Percentiles rank a stretch among this genome's conserved stretches.
phyloP scores from a whole-genome alignment of 2,329 filamentous ascomycete species.

The Leptographium lundbergii region DNA sequence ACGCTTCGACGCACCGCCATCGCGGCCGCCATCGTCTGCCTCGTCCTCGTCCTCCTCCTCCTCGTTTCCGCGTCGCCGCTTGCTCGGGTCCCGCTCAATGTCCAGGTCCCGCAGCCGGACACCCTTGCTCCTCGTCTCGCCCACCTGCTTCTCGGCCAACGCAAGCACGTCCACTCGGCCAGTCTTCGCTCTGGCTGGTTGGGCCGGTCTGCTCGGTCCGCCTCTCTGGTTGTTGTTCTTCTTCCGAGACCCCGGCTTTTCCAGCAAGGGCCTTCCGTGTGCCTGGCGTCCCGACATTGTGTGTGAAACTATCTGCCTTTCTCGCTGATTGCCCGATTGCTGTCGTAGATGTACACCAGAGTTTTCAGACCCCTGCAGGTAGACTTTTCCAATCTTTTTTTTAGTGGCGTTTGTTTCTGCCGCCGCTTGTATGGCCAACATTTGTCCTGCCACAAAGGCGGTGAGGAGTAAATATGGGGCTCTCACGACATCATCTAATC shows the following conservation, averaged over 20 bases:
- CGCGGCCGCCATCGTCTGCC: conserved; percentile 45
- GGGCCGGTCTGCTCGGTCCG: too few species aligned
- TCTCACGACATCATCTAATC: background rate
- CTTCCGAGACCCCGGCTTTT: conserved; percentile 14
- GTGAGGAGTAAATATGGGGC: conserved; percentile 1
- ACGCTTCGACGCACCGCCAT: conserved; percentile 16
- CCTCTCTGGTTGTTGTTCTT: conserved; percentile 10
- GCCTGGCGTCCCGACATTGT: conserved; percentile 46
- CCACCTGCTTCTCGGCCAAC: conserved; percentile 40
- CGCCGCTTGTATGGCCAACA: background rate
- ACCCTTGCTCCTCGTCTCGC: conserved; percentile 21
- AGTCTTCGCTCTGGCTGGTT: conserved; percentile 28
- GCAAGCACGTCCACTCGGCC: conserved; percentile 44
- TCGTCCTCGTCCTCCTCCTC: conserved; percentile 39
- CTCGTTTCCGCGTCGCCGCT: conserved; percentile 30
- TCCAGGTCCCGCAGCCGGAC: conserved; percentile 35
- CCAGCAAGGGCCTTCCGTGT: conserved; percentile 39
- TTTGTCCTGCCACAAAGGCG: conserved; percentile 6
- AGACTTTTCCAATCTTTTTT: conserved; percentile 8
- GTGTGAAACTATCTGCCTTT: background rate
- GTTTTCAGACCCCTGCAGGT: background rate
- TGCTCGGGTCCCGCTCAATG: conserved; percentile 29
- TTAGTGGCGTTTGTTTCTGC: conserved; percentile 10
- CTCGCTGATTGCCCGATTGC: background rate
- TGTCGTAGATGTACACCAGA: background rate